Evolutionary conservation across 805 yeast genomes (phyloP), one percentile per base, ranked within the genome.

Genomic region (Suhomyces vadensis): DNA sequence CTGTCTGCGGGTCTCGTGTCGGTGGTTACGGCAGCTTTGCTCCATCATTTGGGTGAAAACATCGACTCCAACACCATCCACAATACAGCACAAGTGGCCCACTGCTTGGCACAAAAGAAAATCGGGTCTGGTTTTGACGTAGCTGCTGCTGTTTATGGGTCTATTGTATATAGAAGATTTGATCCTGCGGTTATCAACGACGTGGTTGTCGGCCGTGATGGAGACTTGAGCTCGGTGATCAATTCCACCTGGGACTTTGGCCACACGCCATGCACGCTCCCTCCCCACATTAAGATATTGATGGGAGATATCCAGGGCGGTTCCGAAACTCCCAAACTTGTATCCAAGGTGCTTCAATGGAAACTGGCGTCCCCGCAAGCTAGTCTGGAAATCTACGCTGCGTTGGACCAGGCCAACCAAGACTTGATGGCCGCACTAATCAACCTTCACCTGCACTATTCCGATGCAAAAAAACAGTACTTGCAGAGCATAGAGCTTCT

Each of bases 91-190:
- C 99, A 94, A 61, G 71, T 87, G 6, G 85, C 96, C 0, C 99
- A 94, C 63, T 91, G 97, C 61, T 76, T 80, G 45, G 98, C 99
- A 2, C 99, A 94, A 63, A 87, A 88, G 24, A 94, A 94, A 63
- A 83, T 94, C 20, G 99, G 99, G 0, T 89, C 97, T 3, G 99
- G 99, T 0, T 94, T 94, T 64, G 99, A 94, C 60, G 95, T 94
- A 33, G 98, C 96, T 0, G 84, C 97, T 20, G 99, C 99, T 0
- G 84, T 87, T 0, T 92, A 76, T 63, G 99, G 99, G 1, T 86
- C 96, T 0, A 85, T 91, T 37, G 74, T 82, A 5, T 94, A 94
- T 63, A 74, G 79, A 35, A 72, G 99, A 48, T 94, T 94, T 56
- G 67, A 73, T 2, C 87, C 95, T 0, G 61, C 53, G 5, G 47